A percentile compares a stretch with the other conserved stretches of the same genome.
Conservation (phyloP, 257 asterid species). For the Petrea volubilis region DNA sequence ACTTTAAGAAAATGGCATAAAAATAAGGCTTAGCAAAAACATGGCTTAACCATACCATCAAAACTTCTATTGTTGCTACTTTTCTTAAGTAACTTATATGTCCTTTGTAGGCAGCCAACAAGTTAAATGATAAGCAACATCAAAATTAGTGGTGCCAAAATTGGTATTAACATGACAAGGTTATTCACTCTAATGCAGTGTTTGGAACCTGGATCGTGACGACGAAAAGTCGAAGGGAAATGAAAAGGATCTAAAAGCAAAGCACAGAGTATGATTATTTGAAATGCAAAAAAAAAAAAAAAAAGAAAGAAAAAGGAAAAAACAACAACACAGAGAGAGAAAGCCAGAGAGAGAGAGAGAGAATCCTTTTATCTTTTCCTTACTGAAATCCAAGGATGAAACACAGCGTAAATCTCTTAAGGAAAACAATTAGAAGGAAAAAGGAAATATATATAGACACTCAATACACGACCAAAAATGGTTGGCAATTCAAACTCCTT, state of each 20-base stretch:
- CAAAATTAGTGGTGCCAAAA: not conserved
- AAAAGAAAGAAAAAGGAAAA: too few relatives aligned
- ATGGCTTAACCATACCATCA: conserved; percentile 1
- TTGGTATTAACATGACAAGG: not conserved
- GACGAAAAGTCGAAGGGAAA: too few relatives aligned
- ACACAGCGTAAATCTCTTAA: too few relatives aligned
- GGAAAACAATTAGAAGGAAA: not conserved
- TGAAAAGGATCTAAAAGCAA: too few relatives aligned
- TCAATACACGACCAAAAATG: not conserved
- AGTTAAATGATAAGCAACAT: not conserved
- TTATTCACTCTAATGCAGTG: not conserved
- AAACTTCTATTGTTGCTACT: not conserved
- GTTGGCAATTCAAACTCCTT: conserved; percentile 1
- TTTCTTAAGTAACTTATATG: not conserved
- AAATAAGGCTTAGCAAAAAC: conserved; percentile 12
- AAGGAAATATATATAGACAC: not conserved
- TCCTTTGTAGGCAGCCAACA: not conserved
- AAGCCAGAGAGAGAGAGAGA: too few relatives aligned
- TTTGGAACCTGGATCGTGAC: too few relatives aligned
- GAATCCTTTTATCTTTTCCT: too few relatives aligned
- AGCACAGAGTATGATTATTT: too few relatives aligned
- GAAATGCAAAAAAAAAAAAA: too few relatives aligned
- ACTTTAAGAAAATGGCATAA: conserved; percentile 18
- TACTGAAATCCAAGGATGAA: too few relatives aligned
- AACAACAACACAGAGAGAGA: too few relatives aligned